Evolutionary conservation across 2,329 filamentous ascomycete genomes (phyloP).

Genomic region (Talaromyces sp.): DNA sequence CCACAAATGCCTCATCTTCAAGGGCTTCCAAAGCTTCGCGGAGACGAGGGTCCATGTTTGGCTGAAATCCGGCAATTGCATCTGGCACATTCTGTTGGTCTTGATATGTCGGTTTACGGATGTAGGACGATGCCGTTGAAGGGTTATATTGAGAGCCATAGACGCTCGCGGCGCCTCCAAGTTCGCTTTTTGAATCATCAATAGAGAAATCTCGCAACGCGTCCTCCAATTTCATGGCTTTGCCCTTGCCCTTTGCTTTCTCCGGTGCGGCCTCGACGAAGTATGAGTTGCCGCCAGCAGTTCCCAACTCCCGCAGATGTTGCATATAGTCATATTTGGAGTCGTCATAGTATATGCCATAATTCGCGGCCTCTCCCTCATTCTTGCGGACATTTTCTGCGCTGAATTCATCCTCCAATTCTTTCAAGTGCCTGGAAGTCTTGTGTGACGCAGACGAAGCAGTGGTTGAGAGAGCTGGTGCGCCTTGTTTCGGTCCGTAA

Average conservation of each 20-base stretch:
- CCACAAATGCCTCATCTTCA: slow-evolving; percentile 93
- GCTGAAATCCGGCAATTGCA: slow-evolving; percentile 86
- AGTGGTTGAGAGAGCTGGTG: slow-evolving; percentile 21
- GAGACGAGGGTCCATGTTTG: slow-evolving; percentile 92
- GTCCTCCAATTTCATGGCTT: slow-evolving; percentile 76
- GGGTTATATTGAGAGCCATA: slow-evolving; percentile 43
- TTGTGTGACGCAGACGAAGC: slow-evolving; percentile 38
- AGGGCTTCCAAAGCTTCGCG: slow-evolving; percentile 89
- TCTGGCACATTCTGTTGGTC: slow-evolving; percentile 92
- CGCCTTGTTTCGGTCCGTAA: slow-evolving; percentile 36
- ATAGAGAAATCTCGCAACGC: slow-evolving; percentile 62
- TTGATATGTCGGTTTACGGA: slow-evolving; percentile 76
- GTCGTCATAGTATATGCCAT: slow-evolving; percentile 94
- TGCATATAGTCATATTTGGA: slow-evolving; percentile 99
- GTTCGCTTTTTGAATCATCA: slow-evolving; percentile 36
- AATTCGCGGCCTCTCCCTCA: slow-evolving; percentile 91
- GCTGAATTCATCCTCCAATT: slow-evolving; percentile 73
- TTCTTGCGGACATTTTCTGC: slow-evolving; percentile 69
- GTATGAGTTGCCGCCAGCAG: slow-evolving; percentile 65
- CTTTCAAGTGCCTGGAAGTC: slow-evolving; percentile 65
- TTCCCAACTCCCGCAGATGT: slow-evolving; percentile 84
- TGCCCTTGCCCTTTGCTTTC: slow-evolving; percentile 67
- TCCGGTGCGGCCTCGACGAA: slow-evolving; percentile 69
- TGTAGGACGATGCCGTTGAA: slow-evolving; percentile 65
- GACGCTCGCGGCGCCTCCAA: slow-evolving; percentile 28